Conservation (phyloP, 441 rosid genomes). For the Gossypium schwendimanii region DNA sequence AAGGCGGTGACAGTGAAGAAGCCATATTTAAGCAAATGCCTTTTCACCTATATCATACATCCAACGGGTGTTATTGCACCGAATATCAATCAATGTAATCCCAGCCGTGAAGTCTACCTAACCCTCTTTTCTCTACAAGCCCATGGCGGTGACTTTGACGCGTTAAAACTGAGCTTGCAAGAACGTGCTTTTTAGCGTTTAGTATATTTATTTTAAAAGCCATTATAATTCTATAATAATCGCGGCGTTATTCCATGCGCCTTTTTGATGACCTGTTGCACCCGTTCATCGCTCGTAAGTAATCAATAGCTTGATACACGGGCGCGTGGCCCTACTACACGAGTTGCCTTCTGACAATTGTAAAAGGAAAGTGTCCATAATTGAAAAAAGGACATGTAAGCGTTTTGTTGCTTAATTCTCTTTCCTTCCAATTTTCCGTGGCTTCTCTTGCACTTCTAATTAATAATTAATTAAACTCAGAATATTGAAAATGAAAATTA, state of each 20-base stretch:
- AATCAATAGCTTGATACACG: background rate
- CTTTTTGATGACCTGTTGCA: background rate
- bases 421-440: background rate
- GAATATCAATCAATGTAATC: conserved; percentile 1
- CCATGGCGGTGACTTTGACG: background rate
- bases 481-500: background rate
- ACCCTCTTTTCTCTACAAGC: background rate
- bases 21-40: background rate
- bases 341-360: background rate
- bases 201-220: background rate
- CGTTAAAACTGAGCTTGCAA: background rate
- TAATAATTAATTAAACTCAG: background rate
- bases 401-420: background rate
- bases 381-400: background rate
- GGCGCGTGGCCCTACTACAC: background rate
- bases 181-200: background rate
- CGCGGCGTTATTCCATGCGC: conserved; percentile 8
- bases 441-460: background rate
- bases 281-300: background rate
- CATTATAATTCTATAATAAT: background rate
- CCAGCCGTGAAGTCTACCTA: background rate
- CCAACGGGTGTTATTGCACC: conserved; percentile 24
- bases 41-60: background rate
- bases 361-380: background rate
- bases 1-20: conserved; percentile 25